phyloP scores from a whole-genome alignment of 371 early-diverging fungal genomes.

The Thermomucor indicae-seudaticae region DNA sequence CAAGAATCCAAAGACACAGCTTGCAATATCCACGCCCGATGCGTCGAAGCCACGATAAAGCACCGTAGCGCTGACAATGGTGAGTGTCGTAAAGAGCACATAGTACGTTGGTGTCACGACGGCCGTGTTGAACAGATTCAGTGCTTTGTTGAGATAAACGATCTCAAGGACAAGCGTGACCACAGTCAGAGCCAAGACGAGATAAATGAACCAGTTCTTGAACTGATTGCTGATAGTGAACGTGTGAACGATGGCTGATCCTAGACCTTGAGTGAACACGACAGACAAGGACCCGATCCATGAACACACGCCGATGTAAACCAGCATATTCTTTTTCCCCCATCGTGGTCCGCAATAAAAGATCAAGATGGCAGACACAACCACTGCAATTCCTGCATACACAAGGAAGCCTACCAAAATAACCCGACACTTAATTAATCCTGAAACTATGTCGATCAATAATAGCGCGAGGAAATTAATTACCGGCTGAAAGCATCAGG shows the following conservation, averaged over 20 bases:
- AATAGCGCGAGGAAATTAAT: neutral
- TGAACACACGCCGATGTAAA: constrained; percentile 87
- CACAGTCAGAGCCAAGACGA: constrained; percentile 71
- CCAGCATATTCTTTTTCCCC: constrained; percentile 82
- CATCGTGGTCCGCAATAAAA: constrained; percentile 79
- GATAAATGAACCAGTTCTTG: constrained; percentile 81
- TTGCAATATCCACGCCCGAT: constrained; percentile 69
- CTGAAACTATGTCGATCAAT: no score
- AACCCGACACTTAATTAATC: neutral
- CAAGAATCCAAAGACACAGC: constrained; percentile 87
- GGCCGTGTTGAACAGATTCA: constrained; percentile 90
- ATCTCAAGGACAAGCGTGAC: constrained; percentile 83
- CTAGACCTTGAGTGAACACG: constrained; percentile 89
- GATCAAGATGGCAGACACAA: constrained; percentile 57
- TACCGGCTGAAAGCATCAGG: constrained; percentile 73
- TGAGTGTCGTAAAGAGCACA: constrained; percentile 91
- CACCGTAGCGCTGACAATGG: constrained; percentile 85
- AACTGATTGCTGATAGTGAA: constrained; percentile 86
- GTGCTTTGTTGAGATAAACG: constrained; percentile 95
- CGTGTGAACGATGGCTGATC: constrained; percentile 86
- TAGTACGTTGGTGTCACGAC: constrained; percentile 92
- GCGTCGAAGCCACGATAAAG: constrained; percentile 87
- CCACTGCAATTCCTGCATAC: constrained; percentile 69
- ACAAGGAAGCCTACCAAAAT: constrained; percentile 64
- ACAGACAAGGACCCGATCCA: constrained; percentile 92